phyloP scores from a whole-genome alignment of 2,329 filamentous ascomycete species.

The Claviceps pusilla region DNA sequence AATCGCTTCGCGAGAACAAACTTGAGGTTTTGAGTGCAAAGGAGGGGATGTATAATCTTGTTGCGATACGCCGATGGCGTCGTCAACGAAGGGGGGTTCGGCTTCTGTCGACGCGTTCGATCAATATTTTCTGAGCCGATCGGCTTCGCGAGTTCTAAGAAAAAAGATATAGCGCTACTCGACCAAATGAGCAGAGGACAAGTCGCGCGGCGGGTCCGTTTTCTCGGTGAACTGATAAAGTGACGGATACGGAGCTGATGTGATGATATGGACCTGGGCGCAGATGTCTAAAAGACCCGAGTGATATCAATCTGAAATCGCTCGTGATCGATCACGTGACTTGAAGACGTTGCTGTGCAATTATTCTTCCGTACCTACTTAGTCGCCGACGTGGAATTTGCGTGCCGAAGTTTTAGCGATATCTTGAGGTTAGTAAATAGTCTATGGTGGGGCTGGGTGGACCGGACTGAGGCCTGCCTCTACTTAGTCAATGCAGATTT shows the following conservation, averaged over 20 bases:
- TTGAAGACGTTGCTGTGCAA: no score
- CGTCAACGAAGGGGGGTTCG: slow-evolving; percentile 1
- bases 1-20: neutral
- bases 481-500: no score
- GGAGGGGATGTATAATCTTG: neutral
- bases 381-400: no score
- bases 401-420: no score
- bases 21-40: neutral
- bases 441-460: no score
- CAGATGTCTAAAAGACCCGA: slow-evolving; percentile 1
- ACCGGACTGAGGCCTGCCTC: no score
- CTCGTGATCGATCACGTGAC: neutral
- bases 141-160: neutral
- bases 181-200: neutral
- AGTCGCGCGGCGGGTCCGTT: neutral
- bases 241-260: neutral
- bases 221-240: neutral
- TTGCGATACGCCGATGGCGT: slow-evolving; percentile 5
- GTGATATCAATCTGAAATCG: neutral
- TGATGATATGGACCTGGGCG: neutral
- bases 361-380: no score
- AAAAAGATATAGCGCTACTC: neutral
- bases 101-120: slow-evolving; percentile 1
- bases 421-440: no score
- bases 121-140: neutral